phyloP scores from a whole-genome alignment of 345 rosid species.

The Citrus sinensis region DNA sequence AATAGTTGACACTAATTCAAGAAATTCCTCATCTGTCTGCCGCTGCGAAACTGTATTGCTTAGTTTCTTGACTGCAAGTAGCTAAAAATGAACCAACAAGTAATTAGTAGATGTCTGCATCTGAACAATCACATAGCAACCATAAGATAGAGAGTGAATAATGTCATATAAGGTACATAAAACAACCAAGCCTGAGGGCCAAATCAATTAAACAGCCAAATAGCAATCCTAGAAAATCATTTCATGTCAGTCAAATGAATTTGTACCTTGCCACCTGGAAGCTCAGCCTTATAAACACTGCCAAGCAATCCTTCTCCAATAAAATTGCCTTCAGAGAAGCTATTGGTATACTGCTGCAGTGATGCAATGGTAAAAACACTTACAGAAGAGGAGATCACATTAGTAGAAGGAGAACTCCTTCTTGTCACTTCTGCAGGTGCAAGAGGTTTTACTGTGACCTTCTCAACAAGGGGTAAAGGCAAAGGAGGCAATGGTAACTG shows the following conservation, averaged over 20 bases:
- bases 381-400: conserved; percentile 34
- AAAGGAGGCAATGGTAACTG: conserved; percentile 52
- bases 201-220: neutral
- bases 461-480: conserved; percentile 29
- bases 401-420: conserved; percentile 27
- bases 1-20: conserved; percentile 45
- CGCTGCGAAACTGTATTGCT: conserved; percentile 38
- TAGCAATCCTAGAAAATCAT: neutral
- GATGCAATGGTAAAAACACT: conserved; percentile 62
- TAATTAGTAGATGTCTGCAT: conserved; percentile 7
- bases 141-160: neutral
- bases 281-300: conserved; percentile 69
- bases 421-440: conserved; percentile 19
- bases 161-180: neutral
- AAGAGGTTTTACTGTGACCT: conserved; percentile 36
- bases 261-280: conserved; percentile 74
- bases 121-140: neutral
- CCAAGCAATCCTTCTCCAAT: conserved; percentile 81
- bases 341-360: conserved; percentile 79
- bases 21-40: conserved; percentile 61
- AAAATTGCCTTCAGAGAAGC: conserved; percentile 70
- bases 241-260: conserved; percentile 6
- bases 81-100: conserved; percentile 32
- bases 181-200: neutral
- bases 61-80: conserved; percentile 82